These are phyloP conservation scores for Fraxinus sp. DNA, from an alignment of 305 asterid species.

Conservation along the genomic window DNA sequence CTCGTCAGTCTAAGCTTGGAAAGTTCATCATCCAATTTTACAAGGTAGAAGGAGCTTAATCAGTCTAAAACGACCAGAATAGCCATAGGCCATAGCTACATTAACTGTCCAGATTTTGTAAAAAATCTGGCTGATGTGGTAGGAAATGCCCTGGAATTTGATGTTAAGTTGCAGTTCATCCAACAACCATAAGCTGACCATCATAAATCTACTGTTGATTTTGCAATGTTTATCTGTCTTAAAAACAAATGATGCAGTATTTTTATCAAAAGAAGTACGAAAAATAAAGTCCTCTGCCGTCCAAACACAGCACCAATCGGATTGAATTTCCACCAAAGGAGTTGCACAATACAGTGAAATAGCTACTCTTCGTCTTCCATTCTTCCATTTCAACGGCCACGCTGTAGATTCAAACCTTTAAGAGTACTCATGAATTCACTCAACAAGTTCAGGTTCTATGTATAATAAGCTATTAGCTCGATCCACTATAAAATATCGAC, in stretches of 20 bases:
- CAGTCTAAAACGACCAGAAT: neutral
- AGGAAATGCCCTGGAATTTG: neutral
- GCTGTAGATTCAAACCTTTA: neutral
- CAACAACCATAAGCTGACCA: neutral
- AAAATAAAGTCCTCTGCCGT: neutral
- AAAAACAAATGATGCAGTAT: neutral
- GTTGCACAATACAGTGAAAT: neutral
- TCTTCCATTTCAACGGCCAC: neutral
- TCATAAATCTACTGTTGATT: neutral
- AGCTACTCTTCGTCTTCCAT: neutral
- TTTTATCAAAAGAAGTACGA: neutral
- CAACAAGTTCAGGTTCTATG: neutral
- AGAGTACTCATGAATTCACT: neutral
- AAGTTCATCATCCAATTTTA: neutral
- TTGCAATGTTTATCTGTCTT: neutral
- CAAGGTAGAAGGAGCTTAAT: neutral
- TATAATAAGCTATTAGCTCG: too few relatives aligned
- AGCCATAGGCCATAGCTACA: neutral
- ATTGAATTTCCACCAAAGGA: neutral
- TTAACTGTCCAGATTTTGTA: neutral
- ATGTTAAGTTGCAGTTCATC: neutral
- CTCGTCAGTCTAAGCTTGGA: neutral
- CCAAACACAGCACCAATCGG: neutral
- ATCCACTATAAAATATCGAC: neutral
- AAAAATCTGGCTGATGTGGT: neutral